Evolutionary conservation across 1,139 yeast species (phyloP).

Genomic region (Lodderomyces orthopsilosis): DNA sequence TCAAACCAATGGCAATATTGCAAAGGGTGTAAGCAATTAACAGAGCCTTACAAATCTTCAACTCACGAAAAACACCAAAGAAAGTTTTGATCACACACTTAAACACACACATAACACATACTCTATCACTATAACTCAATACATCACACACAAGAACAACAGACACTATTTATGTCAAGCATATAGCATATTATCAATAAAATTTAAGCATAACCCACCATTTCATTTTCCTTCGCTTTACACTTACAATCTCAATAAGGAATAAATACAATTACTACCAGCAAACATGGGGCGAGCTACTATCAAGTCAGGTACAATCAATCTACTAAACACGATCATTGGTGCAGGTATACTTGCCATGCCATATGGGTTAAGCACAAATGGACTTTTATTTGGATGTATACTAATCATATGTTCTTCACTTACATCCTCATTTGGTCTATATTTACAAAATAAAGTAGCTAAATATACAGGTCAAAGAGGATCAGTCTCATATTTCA

Average conservation of each 20-base stretch:
- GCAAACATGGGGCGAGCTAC: slow-evolving; percentile 33
- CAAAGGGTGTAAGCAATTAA: too few relatives aligned
- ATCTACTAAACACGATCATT: slow-evolving; percentile 51
- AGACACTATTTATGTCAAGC: not conserved
- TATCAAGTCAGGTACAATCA: slow-evolving; percentile 49
- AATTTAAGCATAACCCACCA: too few relatives aligned
- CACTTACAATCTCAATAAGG: not conserved
- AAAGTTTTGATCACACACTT: too few relatives aligned
- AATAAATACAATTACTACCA: not conserved
- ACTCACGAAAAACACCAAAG: too few relatives aligned
- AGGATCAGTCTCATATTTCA: slow-evolving; percentile 51
- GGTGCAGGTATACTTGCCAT: slow-evolving; percentile 59
- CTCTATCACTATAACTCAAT: not conserved
- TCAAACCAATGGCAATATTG: too few relatives aligned
- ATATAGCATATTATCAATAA: too few relatives aligned
- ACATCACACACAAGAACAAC: not conserved
- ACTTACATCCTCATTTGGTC: slow-evolving; percentile 50
- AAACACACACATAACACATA: too few relatives aligned
- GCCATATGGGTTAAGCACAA: slow-evolving; percentile 53
- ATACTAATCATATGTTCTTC: slow-evolving; percentile 47
- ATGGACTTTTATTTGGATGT: slow-evolving; percentile 50
- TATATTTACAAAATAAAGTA: slow-evolving; percentile 50
- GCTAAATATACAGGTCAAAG: slow-evolving; percentile 49
- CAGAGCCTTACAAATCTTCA: too few relatives aligned
- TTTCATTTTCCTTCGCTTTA: too few relatives aligned